Evolutionary conservation across 495 filamentous ascomycete species (phyloP).

Genomic region (Annulohypoxylon nitens): DNA sequence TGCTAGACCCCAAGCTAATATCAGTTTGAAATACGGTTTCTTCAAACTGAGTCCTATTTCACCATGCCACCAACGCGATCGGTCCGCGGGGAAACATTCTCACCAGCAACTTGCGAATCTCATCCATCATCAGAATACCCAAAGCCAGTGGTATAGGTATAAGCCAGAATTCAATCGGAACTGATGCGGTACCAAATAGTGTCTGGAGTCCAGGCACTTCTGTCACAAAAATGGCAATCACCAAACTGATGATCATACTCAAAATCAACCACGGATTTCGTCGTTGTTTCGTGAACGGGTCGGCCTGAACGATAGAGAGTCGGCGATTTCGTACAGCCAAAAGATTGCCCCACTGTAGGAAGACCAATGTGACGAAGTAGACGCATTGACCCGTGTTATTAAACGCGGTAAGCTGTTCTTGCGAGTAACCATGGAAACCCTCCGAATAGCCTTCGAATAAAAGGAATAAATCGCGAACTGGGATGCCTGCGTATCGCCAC

Average conservation of each 20-base stretch:
- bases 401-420: neutral
- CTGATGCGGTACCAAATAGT: neutral
- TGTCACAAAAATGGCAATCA: neutral
- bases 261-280: neutral
- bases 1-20: neutral
- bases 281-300: constrained; percentile 6
- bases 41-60: neutral
- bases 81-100: neutral
- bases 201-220: neutral
- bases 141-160: constrained; percentile 4
- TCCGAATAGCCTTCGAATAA: neutral
- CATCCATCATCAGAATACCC: neutral
- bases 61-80: neutral
- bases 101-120: neutral
- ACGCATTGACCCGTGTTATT: constrained; percentile 3
- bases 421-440: neutral
- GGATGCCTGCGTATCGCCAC: neutral
- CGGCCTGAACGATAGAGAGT: constrained; percentile 2
- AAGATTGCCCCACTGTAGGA: constrained; percentile 5
- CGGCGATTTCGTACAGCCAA: neutral
- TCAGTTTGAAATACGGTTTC: neutral
- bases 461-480: neutral
- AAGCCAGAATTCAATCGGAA: neutral
- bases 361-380: neutral
- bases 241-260: constrained; percentile 1